These are phyloP conservation scores for Hypoxylon sp. DNA, from an alignment of 2,329 filamentous ascomycete genomes.

Conservation along the genomic window DNA sequence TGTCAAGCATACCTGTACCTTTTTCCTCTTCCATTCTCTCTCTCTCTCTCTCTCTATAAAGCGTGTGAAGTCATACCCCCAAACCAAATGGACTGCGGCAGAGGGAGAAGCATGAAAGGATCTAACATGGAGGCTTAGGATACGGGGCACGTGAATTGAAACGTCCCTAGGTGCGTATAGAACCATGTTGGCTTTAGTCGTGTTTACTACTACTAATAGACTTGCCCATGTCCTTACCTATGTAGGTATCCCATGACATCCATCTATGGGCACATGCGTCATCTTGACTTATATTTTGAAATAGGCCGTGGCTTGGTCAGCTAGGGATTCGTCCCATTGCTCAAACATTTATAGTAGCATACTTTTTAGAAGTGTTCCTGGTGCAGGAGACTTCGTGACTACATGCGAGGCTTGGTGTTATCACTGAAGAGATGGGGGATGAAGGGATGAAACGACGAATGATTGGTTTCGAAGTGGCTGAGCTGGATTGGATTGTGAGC, in stretches of 20 bases:
- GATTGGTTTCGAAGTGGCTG: constrained; percentile 6
- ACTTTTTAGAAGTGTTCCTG: not conserved
- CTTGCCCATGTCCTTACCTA: no score
- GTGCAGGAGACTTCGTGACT: no score
- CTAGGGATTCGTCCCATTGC: constrained; percentile 13
- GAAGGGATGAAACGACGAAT: constrained; percentile 4
- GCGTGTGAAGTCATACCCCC: no score
- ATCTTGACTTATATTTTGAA: not conserved
- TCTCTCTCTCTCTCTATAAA: no score
- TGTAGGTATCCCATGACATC: no score
- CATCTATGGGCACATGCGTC: no score
- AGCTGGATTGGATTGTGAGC: constrained; percentile 7
- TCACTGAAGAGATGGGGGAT: not conserved
- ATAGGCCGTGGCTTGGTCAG: not conserved
- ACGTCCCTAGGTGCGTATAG: not conserved
- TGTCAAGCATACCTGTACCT: no score
- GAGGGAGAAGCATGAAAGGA: not conserved
- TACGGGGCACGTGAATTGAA: constrained; percentile 17
- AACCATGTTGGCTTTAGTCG: no score
- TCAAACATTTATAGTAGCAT: constrained; percentile 8
- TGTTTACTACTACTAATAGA: no score
- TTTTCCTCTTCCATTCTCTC: no score
- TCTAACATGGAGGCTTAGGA: constrained; percentile 9
- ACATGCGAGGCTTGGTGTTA: not conserved
- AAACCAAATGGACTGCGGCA: no score